These are phyloP conservation scores for Umbelopsis sp. DNA, from an alignment of 192 early-diverging fungal genomes.

Conservation along the genomic window DNA sequence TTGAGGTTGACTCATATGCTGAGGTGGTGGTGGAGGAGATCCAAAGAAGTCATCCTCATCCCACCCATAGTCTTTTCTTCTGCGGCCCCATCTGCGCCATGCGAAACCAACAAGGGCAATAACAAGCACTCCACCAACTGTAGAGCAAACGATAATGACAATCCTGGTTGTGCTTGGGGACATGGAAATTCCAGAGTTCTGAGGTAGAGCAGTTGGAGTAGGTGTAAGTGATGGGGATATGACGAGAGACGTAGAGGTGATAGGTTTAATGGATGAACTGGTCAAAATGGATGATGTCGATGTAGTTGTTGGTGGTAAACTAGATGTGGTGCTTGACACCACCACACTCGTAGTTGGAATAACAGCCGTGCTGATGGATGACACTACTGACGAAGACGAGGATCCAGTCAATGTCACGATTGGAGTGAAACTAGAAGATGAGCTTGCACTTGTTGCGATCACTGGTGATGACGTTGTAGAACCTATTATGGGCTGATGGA, in stretches of 20 bases:
- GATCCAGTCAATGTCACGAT: conserved; percentile 1
- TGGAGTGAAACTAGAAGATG: not conserved
- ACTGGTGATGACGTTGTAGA: not conserved
- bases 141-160: not conserved
- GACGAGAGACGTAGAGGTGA: not conserved
- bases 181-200: conserved; percentile 3
- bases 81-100: not conserved
- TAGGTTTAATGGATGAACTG: not conserved
- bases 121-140: conserved; percentile 3
- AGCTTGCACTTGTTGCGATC: not conserved
- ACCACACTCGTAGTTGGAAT: not conserved
- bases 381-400: not conserved
- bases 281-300: not conserved
- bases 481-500: not conserved
- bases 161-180: conserved; percentile 1
- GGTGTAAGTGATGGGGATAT: not conserved
- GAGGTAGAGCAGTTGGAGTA: not conserved
- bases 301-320: not conserved
- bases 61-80: conserved; percentile 9
- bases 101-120: not conserved
- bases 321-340: no score
- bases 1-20: conserved; percentile 3
- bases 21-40: not conserved
- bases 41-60: conserved; percentile 13
- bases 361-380: not conserved